A percentile compares a stretch with the other conserved stretches of the same genome.
These are phyloP conservation scores for Podospora bellae-mahoneyi DNA, from an alignment of 495 filamentous ascomycete species.

Conservation along the genomic window DNA sequence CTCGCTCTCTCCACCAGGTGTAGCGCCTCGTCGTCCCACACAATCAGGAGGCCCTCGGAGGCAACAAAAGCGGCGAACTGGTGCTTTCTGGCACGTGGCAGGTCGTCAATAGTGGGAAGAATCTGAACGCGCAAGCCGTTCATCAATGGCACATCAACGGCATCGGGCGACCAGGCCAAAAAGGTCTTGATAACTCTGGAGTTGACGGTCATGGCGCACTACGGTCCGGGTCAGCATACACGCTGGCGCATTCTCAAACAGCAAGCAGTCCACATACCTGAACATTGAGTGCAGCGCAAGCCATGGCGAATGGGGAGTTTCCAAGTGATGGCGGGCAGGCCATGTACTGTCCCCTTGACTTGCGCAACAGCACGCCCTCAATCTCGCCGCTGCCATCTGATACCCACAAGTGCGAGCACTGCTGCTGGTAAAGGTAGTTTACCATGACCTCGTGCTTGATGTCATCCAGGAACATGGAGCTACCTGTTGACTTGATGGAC, in stretches of 20 bases:
- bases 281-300: constrained; percentile 65
- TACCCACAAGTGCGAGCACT: constrained; percentile 68
- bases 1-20: constrained; percentile 63
- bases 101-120: constrained; percentile 63
- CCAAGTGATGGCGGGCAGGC: constrained; percentile 61
- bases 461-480: constrained; percentile 63
- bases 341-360: constrained; percentile 62
- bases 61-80: constrained; percentile 77
- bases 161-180: constrained; percentile 65
- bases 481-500: constrained; percentile 45
- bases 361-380: constrained; percentile 70
- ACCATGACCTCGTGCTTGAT: constrained; percentile 84
- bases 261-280: constrained; percentile 45
- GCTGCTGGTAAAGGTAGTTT: constrained; percentile 76
- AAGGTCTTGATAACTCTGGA: constrained; percentile 74
- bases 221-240: neutral
- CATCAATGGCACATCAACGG: constrained; percentile 68
- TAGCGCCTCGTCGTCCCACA: constrained; percentile 74
- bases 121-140: constrained; percentile 74
- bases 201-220: constrained; percentile 78
- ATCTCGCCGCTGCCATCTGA: constrained; percentile 60
- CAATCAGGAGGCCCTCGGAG: constrained; percentile 61
- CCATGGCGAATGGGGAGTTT: constrained; percentile 55
- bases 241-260: neutral
- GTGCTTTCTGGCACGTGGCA: constrained; percentile 64